Evolutionary conservation across 306 rosid species (phyloP).

Genomic region (Casuarina equisetifolia): DNA sequence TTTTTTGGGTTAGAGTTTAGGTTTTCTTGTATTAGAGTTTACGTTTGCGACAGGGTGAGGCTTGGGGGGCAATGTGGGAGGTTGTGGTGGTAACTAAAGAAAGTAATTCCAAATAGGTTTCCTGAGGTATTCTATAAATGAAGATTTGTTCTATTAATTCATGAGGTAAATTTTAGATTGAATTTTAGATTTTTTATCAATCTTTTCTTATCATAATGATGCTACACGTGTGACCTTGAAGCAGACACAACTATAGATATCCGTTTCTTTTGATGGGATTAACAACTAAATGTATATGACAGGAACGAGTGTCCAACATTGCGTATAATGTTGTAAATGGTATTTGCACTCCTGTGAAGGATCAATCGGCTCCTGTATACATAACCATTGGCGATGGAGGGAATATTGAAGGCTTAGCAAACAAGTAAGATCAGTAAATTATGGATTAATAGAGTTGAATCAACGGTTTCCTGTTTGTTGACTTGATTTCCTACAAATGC

Average conservation of each 20-base stretch:
- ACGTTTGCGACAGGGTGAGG: too few relatives aligned
- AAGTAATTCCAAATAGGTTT: too few relatives aligned
- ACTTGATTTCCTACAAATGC: background rate
- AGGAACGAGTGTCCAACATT: conserved; percentile 56
- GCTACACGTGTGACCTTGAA: background rate
- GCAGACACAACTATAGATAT: background rate
- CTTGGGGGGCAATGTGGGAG: too few relatives aligned
- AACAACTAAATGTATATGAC: background rate
- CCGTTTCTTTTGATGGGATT: background rate
- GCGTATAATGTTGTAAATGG: conserved; percentile 50
- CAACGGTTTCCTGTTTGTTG: background rate
- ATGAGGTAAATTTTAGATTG: too few relatives aligned
- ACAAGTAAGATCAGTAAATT: conserved; percentile 29
- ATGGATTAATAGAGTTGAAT: background rate
- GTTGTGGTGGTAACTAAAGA: too few relatives aligned
- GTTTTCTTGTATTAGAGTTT: too few relatives aligned
- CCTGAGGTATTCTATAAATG: too few relatives aligned
- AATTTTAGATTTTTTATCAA: too few relatives aligned
- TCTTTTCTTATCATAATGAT: background rate
- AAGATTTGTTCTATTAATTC: too few relatives aligned
- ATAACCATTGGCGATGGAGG: conserved; percentile 66
- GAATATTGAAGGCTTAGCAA: conserved; percentile 52
- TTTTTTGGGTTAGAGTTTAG: too few relatives aligned
- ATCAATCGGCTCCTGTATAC: conserved; percentile 53
- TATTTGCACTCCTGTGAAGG: conserved; percentile 42